A percentile compares a stretch with the other conserved stretches of the same genome.
Conservation (phyloP, 257 asterid genomes). For the Henckelia pumila region DNA sequence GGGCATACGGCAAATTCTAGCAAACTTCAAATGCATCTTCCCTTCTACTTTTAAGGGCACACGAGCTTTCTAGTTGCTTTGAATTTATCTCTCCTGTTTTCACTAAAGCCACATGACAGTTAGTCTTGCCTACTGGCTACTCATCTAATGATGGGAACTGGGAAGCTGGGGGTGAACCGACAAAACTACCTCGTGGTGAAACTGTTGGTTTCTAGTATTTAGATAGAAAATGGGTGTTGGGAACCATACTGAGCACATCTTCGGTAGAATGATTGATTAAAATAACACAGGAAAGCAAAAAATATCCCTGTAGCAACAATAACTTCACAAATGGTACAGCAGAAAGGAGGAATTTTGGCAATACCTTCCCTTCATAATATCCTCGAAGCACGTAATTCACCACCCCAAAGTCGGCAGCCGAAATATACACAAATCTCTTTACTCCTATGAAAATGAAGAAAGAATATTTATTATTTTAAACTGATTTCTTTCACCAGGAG, state of each 20-base stretch:
- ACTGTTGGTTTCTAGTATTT: not conserved
- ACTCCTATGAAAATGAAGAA: conserved; percentile 43
- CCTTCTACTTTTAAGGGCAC: not conserved
- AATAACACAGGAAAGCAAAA: not conserved
- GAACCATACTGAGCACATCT: too few relatives aligned
- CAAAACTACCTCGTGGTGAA: not conserved
- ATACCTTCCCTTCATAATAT: conserved; percentile 82
- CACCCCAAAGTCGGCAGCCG: conserved; percentile 88
- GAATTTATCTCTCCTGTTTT: not conserved
- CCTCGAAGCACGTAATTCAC: conserved; percentile 63
- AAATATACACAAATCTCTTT: conserved; percentile 69
- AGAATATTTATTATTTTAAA: not conserved
- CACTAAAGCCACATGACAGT: not conserved
- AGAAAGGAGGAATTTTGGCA: conserved; percentile 6
- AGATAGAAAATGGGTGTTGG: not conserved
- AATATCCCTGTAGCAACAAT: not conserved
- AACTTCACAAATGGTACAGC: conserved; percentile 14
- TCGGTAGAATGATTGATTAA: too few relatives aligned
- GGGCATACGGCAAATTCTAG: not conserved
- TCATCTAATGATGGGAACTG: not conserved
- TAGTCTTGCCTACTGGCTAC: not conserved
- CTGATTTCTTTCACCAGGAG: not conserved
- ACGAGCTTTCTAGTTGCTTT: not conserved
- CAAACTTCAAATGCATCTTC: not conserved
- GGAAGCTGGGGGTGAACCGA: not conserved